These are phyloP conservation scores for Fusarium subglutinans DNA, from an alignment of 2,329 filamentous ascomycete genomes.

Conservation along the genomic window DNA sequence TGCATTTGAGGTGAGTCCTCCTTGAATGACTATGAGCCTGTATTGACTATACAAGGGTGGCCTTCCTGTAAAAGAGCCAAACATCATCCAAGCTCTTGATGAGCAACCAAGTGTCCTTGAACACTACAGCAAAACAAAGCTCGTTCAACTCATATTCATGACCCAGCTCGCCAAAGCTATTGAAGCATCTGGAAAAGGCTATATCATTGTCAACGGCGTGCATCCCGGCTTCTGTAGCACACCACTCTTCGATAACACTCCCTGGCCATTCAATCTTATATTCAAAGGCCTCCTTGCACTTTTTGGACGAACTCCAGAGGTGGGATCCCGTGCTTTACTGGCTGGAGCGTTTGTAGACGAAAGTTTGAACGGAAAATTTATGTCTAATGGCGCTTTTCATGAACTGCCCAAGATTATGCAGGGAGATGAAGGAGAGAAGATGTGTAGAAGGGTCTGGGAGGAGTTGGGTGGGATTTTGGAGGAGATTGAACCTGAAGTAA, in stretches of 20 bases:
- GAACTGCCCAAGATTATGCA: conserved; percentile 38
- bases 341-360: conserved; percentile 49
- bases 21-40: too few relatives aligned
- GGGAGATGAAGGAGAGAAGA: conserved; percentile 49
- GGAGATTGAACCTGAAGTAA: conserved; percentile 52
- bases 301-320: conserved; percentile 50
- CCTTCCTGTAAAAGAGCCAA: conserved; percentile 47
- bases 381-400: conserved; percentile 47
- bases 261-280: conserved; percentile 43
- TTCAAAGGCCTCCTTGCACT: conserved; percentile 25
- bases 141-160: conserved; percentile 44
- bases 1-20: conserved; percentile 23
- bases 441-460: conserved; percentile 51
- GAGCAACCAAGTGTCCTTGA: conserved; percentile 26
- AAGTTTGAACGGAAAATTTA: conserved; percentile 54
- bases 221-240: conserved; percentile 55
- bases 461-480: conserved; percentile 57
- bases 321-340: conserved; percentile 53
- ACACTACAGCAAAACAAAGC: conserved; percentile 46
- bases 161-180: conserved; percentile 48
- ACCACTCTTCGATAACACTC: conserved; percentile 48
- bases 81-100: conserved; percentile 49
- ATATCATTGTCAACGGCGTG: conserved; percentile 51
- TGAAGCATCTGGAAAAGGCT: conserved; percentile 44
- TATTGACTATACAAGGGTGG: conserved; percentile 35